Base-by-base conservation (phyloP, 2,329 filamentous ascomycete species). In the Fonsecaea pugnacius region DNA sequence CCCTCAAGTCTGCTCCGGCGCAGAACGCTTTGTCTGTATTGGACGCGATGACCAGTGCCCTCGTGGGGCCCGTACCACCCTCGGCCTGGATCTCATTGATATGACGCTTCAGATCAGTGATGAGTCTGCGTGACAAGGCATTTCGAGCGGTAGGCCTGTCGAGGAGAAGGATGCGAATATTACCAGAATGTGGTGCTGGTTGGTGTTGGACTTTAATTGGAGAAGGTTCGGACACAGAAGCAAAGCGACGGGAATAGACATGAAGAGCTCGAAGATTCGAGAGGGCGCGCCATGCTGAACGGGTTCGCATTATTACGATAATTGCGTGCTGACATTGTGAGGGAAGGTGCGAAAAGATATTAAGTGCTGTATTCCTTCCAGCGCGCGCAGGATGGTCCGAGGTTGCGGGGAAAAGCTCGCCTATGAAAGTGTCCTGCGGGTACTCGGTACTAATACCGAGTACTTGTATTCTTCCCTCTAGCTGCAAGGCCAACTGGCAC, bases 1-100 rank as follows among this genome's bases (percentile, higher is more conserved):
- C 94, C 75, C 97, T 98, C 72, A 99, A 79, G 75, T 99, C 95
- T 3, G 95, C 95, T 40, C 95, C 95, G 0, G 95, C 92, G 77
- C 95, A 99, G 77, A 99, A 99, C 72, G 88, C 90, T 27, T 86
- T 83, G 71, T 97, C 91, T n/a, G 91, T 85, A 46, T 91, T 91
- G 73, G 91, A 96, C 10, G 91, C 90, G 16, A 99, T 72, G 46
- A 99, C 86, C 70, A 99, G 76, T 1, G 91, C 94, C 69, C 95
- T 82, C 16, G 93, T 97, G 18, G 82, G 77, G 3, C 85, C 85
- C 27, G 77, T 78, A 4, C 81, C 82, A 3, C 79, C 79, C 72
- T 89, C 85, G 8, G 78, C 80, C 62, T 89, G 86, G 52, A 98
- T 84, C 66, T 85, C 84, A 71, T 91, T 85, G 62, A 98, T 83